These are phyloP conservation scores for Diatrype stigma DNA, from an alignment of 2,329 filamentous ascomycete species.

Conservation along the genomic window DNA sequence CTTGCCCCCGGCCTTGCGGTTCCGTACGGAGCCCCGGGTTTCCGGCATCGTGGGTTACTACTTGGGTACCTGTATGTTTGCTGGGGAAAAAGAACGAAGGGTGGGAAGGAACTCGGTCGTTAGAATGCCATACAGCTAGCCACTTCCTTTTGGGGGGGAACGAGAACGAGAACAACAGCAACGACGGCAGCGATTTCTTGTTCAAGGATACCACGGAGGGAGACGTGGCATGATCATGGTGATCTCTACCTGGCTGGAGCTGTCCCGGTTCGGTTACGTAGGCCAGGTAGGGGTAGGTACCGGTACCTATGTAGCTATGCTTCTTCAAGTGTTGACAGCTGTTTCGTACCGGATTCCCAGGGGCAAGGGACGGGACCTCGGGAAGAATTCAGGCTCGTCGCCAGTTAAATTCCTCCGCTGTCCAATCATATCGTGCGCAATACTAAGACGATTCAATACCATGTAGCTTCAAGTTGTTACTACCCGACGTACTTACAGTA, in stretches of 20 bases:
- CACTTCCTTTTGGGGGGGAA: neutral
- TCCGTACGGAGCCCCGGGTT: conserved; percentile 32
- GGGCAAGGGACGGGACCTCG: neutral
- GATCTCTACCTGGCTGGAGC: no score
- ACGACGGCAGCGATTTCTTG: no score
- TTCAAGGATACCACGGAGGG: neutral
- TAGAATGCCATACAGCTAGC: no score
- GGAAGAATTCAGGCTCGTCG: neutral
- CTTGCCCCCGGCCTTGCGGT: conserved; percentile 36
- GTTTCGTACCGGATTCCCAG: neutral
- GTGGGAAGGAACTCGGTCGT: neutral
- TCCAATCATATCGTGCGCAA: neutral
- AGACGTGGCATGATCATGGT: neutral
- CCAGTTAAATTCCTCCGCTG: neutral
- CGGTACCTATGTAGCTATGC: no score
- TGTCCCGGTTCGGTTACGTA: no score
- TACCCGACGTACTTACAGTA: no score
- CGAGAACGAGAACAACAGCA: no score
- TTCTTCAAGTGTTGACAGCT: neutral
- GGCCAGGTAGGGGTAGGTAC: no score
- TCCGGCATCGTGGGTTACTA: conserved; percentile 11
- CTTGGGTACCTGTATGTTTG: no score
- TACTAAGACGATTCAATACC: neutral
- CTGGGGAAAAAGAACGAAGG: no score
- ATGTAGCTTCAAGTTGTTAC: no score